phyloP scores from a whole-genome alignment of 129 eudicot species.

The Tagetes erecta region DNA sequence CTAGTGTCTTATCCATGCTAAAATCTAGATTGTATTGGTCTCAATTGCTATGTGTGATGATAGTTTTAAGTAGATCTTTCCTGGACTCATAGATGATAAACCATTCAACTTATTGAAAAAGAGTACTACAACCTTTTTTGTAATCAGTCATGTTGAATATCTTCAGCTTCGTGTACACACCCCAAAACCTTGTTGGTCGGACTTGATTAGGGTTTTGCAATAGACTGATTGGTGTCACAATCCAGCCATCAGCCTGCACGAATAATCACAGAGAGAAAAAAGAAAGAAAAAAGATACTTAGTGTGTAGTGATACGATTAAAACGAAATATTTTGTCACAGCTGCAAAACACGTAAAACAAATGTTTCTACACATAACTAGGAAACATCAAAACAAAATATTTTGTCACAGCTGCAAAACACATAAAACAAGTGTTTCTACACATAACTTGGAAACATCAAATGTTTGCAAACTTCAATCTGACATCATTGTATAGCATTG shows the following conservation, averaged over 20 bases:
- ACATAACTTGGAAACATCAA: conserved; percentile 3
- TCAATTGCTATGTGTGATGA: conserved; percentile 10
- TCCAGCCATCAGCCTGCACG: conserved; percentile 97
- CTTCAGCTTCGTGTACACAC: conserved; percentile 97
- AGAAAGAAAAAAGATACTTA: neutral
- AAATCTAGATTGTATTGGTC: neutral
- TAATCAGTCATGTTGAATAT: conserved; percentile 92
- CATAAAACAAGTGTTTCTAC: neutral
- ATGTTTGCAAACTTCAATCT: conserved; percentile 6
- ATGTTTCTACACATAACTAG: neutral
- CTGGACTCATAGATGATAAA: neutral
- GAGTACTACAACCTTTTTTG: conserved; percentile 64
- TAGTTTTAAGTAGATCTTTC: neutral
- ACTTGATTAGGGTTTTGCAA: conserved; percentile 88
- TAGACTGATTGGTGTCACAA: conserved; percentile 74
- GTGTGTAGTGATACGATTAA: conserved; percentile 5
- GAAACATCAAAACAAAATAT: neutral
- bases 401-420: neutral
- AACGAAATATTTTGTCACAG: neutral
- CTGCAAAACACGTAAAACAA: neutral
- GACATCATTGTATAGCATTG: neutral
- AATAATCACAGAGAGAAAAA: neutral
- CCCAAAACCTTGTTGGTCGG: conserved; percentile 97
- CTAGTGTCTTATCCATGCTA: neutral
- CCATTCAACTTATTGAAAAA: conserved; percentile 23